Conservation (phyloP, 306 rosid genomes). For the Rosa lucieae region DNA sequence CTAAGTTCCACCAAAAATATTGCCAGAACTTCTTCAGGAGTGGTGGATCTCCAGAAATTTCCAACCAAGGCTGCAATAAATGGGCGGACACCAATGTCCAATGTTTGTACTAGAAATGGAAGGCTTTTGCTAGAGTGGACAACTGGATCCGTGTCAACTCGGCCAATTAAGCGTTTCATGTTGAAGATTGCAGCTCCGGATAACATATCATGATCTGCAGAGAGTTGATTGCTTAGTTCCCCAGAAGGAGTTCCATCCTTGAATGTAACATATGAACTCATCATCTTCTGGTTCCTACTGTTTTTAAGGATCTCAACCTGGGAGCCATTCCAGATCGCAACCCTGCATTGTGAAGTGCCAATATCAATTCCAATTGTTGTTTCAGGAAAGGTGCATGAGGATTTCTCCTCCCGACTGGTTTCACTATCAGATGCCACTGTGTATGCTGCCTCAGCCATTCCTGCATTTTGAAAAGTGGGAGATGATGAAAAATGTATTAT, state of each 20-base stretch:
- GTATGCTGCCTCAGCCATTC: slow-evolving; percentile 76
- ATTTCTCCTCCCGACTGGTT: slow-evolving; percentile 65
- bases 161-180: slow-evolving; percentile 83
- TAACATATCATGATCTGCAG: slow-evolving; percentile 58
- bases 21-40: slow-evolving; percentile 81
- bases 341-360: slow-evolving; percentile 87
- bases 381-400: slow-evolving; percentile 53
- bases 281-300: slow-evolving; percentile 66
- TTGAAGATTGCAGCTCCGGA: slow-evolving; percentile 83
- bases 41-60: slow-evolving; percentile 77
- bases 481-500: neutral
- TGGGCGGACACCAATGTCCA: slow-evolving; percentile 82
- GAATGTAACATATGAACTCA: slow-evolving; percentile 75
- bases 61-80: slow-evolving; percentile 74
- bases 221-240: slow-evolving; percentile 51
- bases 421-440: slow-evolving; percentile 86
- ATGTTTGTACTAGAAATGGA: slow-evolving; percentile 84
- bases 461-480: slow-evolving; percentile 35
- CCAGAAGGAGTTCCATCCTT: slow-evolving; percentile 67
- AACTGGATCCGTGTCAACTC: slow-evolving; percentile 86
- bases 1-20: slow-evolving; percentile 63
- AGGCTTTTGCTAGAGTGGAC: slow-evolving; percentile 69
- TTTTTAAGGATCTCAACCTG: slow-evolving; percentile 71
- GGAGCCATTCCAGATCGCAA: slow-evolving; percentile 87
- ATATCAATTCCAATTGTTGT: slow-evolving; percentile 81